A percentile compares a stretch with the other conserved stretches of the same genome.
Conservation (phyloP, 768 basidiomycete species). For the Hygrocybe coccinea region DNA sequence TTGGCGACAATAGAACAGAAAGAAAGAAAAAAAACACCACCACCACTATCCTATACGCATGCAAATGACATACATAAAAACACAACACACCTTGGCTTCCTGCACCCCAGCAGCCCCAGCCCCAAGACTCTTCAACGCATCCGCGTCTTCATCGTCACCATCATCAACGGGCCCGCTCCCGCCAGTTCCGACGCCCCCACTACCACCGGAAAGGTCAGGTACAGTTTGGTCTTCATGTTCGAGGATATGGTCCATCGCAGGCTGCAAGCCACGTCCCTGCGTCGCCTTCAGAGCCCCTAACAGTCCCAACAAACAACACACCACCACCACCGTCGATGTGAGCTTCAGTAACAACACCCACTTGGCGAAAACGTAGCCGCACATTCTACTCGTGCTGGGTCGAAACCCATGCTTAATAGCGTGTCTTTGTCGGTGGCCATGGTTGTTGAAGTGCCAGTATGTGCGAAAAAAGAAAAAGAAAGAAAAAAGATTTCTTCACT, state of each 20-base stretch:
- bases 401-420: slow-evolving; percentile 84
- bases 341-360: neutral
- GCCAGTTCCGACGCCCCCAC: slow-evolving; percentile 25
- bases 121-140: slow-evolving; percentile 52
- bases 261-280: slow-evolving; percentile 77
- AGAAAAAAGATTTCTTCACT: neutral
- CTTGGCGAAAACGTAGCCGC: slow-evolving; percentile 26
- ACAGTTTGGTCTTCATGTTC: slow-evolving; percentile 74
- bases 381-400: slow-evolving; percentile 82
- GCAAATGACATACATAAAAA: neutral
- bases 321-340: slow-evolving; percentile 7
- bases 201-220: slow-evolving; percentile 53
- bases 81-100: slow-evolving; percentile 58
- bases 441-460: too few relatives aligned
- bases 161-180: slow-evolving; percentile 37
- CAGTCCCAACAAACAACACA: too few relatives aligned
- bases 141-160: slow-evolving; percentile 72
- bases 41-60: neutral
- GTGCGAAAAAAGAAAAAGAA: neutral
- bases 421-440: slow-evolving; percentile 68
- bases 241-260: slow-evolving; percentile 85
- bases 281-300: slow-evolving; percentile 89
- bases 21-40: neutral
- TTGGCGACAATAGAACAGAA: too few relatives aligned
- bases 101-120: slow-evolving; percentile 36